Base-by-base conservation (phyloP, 495 filamentous ascomycete species). In the Darksidea phi region DNA sequence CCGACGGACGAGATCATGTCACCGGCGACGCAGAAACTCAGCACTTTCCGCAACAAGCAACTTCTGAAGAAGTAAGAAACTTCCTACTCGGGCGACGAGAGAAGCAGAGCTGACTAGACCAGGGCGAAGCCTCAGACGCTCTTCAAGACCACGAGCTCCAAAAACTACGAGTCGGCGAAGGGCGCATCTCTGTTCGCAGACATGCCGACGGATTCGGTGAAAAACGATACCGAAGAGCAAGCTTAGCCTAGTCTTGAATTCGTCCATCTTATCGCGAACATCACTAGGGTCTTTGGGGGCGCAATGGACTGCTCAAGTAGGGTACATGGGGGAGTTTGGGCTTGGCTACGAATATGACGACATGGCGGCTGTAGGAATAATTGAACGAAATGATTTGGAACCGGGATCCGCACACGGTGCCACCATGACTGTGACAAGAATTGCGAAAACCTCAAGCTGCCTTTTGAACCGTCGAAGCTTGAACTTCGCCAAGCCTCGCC, bases 1-100 rank as follows among this genome's bases (percentile, higher is more conserved):
- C 92, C 92, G 0, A 94, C 89, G 11, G 92, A 97, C 70, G 87
- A 84, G 71, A 90, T 97, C 75, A 87, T 95, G 87, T 91, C 87
- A 61, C 92, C 92, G 15, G 92, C 90, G 74, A 91, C 89, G n/a
- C 86, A 88, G 75, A 97, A 97, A 76, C 75, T 97, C 67, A 87
- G 79, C 52, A 86, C 88, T 47, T 84, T 92, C 71, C 90, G 91
- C 78, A 87, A 83, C 71, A 92, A 92, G 79, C 86, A 87, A 37
- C 87, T 88, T 67, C 73, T 75, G 65, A 88, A 87, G 54, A 69
- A 70, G 73, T 74, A 63, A 50, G 66, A 63, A 50, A 64, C 1
- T 32, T 17, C 18, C 25, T 8, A 20, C 18, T 11, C 20, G 28
- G 38, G 51, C 10, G n/a, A 37, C 49, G 41, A 8, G 49, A 24